Evolutionary conservation across 1,284 basidiomycete genomes (phyloP), one percentile per base, ranked within the genome.

Genomic region (Garcileccinum viscosum): DNA sequence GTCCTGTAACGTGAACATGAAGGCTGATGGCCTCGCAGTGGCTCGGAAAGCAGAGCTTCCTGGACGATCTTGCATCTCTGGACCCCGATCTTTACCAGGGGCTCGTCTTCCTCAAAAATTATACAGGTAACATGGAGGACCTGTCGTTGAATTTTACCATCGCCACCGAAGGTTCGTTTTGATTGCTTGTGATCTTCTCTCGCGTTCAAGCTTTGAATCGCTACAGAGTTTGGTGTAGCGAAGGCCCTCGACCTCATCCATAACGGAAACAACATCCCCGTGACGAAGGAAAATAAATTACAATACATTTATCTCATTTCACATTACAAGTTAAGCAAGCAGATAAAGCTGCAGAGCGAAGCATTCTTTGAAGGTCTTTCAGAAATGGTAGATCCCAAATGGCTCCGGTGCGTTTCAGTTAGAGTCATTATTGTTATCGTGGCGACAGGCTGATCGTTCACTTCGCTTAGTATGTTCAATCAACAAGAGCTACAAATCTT

Each of bases 21-120:
- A 33, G 32, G 19, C 22, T 35, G 30, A 80, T 19, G 4, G 63
- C 22, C 27, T 53, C 42, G 5, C 75, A 95, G 93, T 97, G 96
- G 95, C 86, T 97, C 0, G 94, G 92, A 27, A 90, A 91, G 75
- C 93, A 95, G 80, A 95, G 92, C 72, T 96, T 93, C 82, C 83
- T 98, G 42, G 96, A 98, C 76, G 96, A 98, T 75, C 89, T 98
- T 3, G 90, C 90, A 0, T 97, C 95, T 3, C 87, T 98, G n/a
- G 96, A 98, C 75, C 91, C 91, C 0, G 96, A 98, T 71, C 84
- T 99, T 19, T 99, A 99, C 80, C 92, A 95, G 62, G 97, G 97
- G 1, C 87, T 99, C 1, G 88, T 98, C 71, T 95, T 93, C 82
- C 87, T 99, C 58, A 99, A 99, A 80, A 95, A 98, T 77, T 98